Evolutionary conservation across 192 early-diverging fungal genomes (phyloP).

Genomic region (Backusella morwellensis): DNA sequence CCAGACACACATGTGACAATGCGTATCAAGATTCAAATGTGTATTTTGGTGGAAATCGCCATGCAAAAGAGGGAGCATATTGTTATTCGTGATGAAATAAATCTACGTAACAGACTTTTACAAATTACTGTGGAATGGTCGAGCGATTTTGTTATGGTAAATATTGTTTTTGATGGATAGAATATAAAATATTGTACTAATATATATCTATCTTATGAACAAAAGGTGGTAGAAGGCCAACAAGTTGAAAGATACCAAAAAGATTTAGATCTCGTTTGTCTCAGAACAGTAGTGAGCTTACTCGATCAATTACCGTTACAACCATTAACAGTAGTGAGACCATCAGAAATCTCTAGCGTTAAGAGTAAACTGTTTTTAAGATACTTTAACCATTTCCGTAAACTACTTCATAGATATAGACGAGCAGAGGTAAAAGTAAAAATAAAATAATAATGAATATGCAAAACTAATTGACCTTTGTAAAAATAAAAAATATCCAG

Average conservation of each 20-base stretch:
- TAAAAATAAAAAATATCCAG: not conserved
- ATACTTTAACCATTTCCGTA: conserved; percentile 76
- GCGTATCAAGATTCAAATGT: conserved; percentile 70
- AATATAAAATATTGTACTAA: not conserved
- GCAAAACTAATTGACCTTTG: not conserved
- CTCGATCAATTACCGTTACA: conserved; percentile 71
- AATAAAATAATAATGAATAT: not conserved
- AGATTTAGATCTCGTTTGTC: conserved; percentile 72
- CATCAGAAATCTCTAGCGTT: conserved; percentile 48
- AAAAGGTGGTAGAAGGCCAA: conserved; percentile 10
- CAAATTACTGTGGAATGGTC: conserved; percentile 76
- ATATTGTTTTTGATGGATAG: not conserved
- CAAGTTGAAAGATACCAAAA: conserved; percentile 61
- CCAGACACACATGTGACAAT: conserved; percentile 45
- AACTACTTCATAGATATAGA: conserved; percentile 59
- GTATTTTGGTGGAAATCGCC: conserved; percentile 65
- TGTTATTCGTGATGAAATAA: conserved; percentile 64
- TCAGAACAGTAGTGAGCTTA: conserved; percentile 67
- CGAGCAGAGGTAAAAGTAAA: conserved; percentile 38
- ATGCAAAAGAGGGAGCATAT: conserved; percentile 72
- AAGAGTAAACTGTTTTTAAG: conserved; percentile 65
- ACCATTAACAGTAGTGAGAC: conserved; percentile 45
- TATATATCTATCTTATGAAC: not conserved
- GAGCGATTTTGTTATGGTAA: conserved; percentile 54
- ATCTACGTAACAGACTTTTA: conserved; percentile 63